Conservation (phyloP, 2,329 filamentous ascomycete genomes). For the Lecanoromycetidae sp. region DNA sequence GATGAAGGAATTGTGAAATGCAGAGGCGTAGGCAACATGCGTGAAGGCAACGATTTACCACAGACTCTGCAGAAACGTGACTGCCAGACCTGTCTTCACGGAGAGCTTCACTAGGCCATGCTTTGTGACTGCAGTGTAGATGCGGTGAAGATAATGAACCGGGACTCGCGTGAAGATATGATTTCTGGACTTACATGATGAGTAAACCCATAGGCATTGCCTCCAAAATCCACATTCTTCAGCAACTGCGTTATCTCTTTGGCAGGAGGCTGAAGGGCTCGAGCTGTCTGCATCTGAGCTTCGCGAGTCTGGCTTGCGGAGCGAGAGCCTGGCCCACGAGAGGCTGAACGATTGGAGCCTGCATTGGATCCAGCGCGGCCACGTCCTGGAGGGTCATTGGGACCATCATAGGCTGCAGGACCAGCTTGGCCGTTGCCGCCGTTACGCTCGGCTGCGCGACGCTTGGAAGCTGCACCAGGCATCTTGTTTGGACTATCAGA, state of each 20-base stretch:
- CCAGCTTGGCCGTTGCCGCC: not conserved
- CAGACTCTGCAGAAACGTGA: no score
- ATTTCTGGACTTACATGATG: not conserved
- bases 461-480: not conserved
- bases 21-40: not conserved
- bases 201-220: constrained; percentile 1
- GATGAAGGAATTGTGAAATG: not conserved
- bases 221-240: constrained; percentile 14
- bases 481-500: not conserved
- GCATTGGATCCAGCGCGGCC: constrained; percentile 4
- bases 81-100: no score
- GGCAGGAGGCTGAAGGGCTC: not conserved
- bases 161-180: not conserved
- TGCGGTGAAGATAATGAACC: not conserved
- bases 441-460: not conserved
- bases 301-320: constrained; percentile 4
- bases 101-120: not conserved
- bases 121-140: not conserved
- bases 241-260: not conserved
- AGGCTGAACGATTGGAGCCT: not conserved
- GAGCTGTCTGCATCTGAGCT: not conserved
- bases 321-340: not conserved
- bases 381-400: not conserved
- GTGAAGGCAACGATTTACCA: not conserved
- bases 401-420: not conserved